A percentile compares a stretch with the other conserved stretches of the same genome.
Conservation (phyloP, 805 yeast species). For the Metschnikowia reukaufii region DNA sequence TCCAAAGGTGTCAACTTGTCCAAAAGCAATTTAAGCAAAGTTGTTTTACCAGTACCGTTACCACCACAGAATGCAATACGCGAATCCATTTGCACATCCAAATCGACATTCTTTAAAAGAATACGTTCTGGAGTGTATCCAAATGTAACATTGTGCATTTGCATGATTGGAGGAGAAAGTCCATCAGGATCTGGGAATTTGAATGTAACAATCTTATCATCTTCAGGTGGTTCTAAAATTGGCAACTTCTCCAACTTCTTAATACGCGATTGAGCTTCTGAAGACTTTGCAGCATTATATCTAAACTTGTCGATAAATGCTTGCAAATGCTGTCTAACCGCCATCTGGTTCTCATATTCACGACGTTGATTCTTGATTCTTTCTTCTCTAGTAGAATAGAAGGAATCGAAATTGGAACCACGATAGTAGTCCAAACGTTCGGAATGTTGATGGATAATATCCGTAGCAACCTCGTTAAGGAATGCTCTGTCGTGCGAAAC, state of each 20-base stretch:
- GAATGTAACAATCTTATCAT: constrained; percentile 80
- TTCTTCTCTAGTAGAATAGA: constrained; percentile 92
- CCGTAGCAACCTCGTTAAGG: constrained; percentile 97
- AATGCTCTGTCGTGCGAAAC: constrained; percentile 98
- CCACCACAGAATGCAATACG: constrained; percentile 98
- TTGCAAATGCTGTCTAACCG: constrained; percentile 89
- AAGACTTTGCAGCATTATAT: constrained; percentile 95
- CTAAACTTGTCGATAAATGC: constrained; percentile 93
- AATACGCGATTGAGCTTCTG: constrained; percentile 97
- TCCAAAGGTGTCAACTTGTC: constrained; percentile 69
- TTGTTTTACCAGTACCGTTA: constrained; percentile 98
- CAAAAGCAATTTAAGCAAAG: constrained; percentile 82
- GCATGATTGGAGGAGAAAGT: constrained; percentile 90
- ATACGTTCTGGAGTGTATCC: constrained; percentile 72
- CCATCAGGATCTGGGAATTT: constrained; percentile 94
- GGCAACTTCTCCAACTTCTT: constrained; percentile 96
- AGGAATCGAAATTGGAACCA: constrained; percentile 90
- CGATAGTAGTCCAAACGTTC: constrained; percentile 95
- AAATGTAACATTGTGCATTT: constrained; percentile 80
- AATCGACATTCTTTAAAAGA: constrained; percentile 72
- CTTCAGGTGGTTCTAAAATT: constrained; percentile 88
- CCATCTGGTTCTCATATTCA: constrained; percentile 98
- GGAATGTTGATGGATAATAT: constrained; percentile 95
- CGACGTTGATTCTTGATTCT: constrained; percentile 88
- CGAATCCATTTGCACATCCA: constrained; percentile 90